phyloP scores from a whole-genome alignment of 139 green algal species.

The Nannochloris sp. region DNA sequence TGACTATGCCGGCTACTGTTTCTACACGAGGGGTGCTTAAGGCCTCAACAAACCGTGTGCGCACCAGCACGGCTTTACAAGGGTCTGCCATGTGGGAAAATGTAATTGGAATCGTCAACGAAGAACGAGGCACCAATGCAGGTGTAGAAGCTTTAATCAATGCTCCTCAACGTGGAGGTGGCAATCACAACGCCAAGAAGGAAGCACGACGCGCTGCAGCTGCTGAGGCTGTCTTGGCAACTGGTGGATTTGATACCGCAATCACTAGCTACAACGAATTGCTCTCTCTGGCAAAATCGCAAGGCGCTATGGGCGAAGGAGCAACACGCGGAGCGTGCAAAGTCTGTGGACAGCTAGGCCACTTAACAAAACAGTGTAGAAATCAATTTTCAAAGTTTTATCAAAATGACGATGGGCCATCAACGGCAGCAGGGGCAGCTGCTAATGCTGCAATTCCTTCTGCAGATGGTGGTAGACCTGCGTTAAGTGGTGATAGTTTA shows the following conservation, averaged over 20 bases:
- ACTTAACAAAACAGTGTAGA: constrained; percentile 84
- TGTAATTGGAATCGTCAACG: constrained; percentile 60
- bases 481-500: neutral
- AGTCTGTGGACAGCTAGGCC: constrained; percentile 72
- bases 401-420: neutral
- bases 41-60: constrained; percentile 44
- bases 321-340: constrained; percentile 66
- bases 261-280: constrained; percentile 61
- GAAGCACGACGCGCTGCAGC: constrained; percentile 47
- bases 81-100: constrained; percentile 75
- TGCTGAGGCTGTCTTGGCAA: constrained; percentile 50
- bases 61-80: constrained; percentile 67
- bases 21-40: constrained; percentile 34
- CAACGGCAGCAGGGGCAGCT: neutral
- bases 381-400: constrained; percentile 46
- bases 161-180: constrained; percentile 41
- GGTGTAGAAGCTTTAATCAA: constrained; percentile 65
- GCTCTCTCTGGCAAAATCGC: constrained; percentile 56
- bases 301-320: constrained; percentile 46
- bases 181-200: constrained; percentile 23
- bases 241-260: constrained; percentile 56
- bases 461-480: neutral
- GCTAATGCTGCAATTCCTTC: neutral
- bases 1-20: constrained; percentile 29
- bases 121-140: constrained; percentile 49